Base-by-base conservation (phyloP, 495 filamentous ascomycete species). In the Immersiella caudata region DNA sequence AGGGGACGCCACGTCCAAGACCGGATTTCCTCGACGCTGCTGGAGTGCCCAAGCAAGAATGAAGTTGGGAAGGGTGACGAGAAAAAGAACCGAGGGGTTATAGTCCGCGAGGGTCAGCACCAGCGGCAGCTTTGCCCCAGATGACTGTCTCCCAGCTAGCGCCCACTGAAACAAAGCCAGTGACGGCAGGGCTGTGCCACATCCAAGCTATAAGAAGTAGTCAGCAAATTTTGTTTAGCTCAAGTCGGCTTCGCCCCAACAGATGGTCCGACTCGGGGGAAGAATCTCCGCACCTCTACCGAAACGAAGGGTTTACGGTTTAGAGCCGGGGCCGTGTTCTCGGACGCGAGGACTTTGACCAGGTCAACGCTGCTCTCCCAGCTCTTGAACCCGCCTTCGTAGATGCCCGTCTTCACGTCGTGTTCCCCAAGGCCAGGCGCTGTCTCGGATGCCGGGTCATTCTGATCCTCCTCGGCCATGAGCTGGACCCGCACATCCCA, bases 351-450 rank as follows among this genome's bases (percentile, higher is more conserved):
- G 64, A 92, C 85, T 71, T 85, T 90, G 18, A 92, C 93, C 21
- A 99, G 79, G 79, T 98, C 95, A 62, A 96, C 79, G 12, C 91
- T 89, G 79, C 95, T 97, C 79, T 99, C 95, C 95, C 95, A 99
- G 69, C 92, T 97, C 81, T 99, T 98, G 79, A 97, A 94, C n/a
- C 95, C 95, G 46, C 95, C 95, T 76, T 99, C 95, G 77, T 99
- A 99, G 72, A 97, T 88, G 68, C 91, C 90, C 14, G 92, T 91
- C 75, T 88, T 91, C 73, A 99, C 88, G 75, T 99, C 95, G 66
- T 91, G 89, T 72, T 91, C 83, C 35, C 89, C 92, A 11, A 95
- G 82, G 22, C 88, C 88, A 21, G 86, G 76, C 36, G 79, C 75
- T 11, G 75, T 66, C 50, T 80, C 80, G 54, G 72, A 72, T 3